Conservation (phyloP, 164 flowering plant species). For the Aristolochia californica region DNA sequence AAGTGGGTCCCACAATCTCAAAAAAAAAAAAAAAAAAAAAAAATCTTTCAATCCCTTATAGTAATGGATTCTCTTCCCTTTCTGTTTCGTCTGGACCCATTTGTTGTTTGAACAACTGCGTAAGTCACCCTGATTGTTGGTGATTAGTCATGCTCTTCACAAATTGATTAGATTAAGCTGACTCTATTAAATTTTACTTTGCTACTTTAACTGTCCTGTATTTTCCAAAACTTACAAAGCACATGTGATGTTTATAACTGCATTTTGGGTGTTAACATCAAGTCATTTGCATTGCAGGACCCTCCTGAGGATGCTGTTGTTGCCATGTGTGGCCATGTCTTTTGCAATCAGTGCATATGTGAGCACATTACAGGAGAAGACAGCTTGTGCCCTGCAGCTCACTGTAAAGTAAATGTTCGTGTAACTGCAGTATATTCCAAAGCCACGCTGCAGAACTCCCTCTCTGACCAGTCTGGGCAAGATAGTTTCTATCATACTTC, state of each 20-base stretch:
- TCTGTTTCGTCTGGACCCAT: too few species aligned
- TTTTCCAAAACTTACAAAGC: too few species aligned
- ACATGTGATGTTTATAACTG: too few species aligned
- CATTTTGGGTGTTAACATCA: too few species aligned
- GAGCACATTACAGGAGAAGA: constrained; percentile 80
- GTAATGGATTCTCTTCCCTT: too few species aligned
- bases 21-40: too few species aligned
- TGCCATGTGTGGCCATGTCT: constrained; percentile 82
- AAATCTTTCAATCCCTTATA: too few species aligned
- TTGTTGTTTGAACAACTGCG: too few species aligned
- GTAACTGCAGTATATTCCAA: constrained; percentile 60
- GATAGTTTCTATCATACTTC: too few species aligned
- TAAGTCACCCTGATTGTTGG: too few species aligned
- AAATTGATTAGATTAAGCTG: constrained; percentile 8
- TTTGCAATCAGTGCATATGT: constrained; percentile 87
- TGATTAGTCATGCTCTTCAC: too few species aligned
- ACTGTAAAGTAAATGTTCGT: constrained; percentile 60
- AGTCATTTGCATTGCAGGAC: constrained; percentile 44
- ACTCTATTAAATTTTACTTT: not conserved
- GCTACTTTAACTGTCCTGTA: not conserved
- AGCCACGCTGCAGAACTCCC: constrained; percentile 44
- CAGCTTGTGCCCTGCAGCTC: constrained; percentile 53
- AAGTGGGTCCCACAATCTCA: too few species aligned
- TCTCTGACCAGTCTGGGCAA: constrained; percentile 22
- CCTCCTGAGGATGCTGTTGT: constrained; percentile 92